Evolutionary conservation across 2,329 filamentous ascomycete species (phyloP), one percentile per base, ranked within the genome.

Genomic region (Metarhizium anisopliae): DNA sequence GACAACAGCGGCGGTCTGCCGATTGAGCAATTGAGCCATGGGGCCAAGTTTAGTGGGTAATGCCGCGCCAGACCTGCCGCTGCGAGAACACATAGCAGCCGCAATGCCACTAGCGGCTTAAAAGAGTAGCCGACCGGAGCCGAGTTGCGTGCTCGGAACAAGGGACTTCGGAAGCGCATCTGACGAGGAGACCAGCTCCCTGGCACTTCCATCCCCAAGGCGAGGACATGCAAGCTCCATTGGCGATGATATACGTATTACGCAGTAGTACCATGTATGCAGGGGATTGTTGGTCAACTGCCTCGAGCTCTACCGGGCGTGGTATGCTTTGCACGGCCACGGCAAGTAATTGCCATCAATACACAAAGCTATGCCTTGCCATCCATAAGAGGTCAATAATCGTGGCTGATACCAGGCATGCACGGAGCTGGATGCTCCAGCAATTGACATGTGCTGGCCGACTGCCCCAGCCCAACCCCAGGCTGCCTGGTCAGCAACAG

Each of bases 91-190:
- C 38, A 16, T 10, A 14, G 38, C 11, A 11, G 38, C 38, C 13
- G 13, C 38, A 40, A 40, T 14, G 14, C 8, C 8, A 51, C 11
- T 36, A 20, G 50, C 50, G 18, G 35, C 36, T 4, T 3, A 7
- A 29, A 43, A 51, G 25, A 42, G n/a, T 40, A 52, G 53, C 58
- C 58, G 58, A 59, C 53, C 55, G 53, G 53, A 55, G 55, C 58
- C 58, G 58, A 59, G 55, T 13, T 32, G 38, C 30, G 4, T 16
- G 25, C 52, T 55, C 58, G 58, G 58, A 50, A 56, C 29, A 54
- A 30, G 47, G 52, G 32, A 35, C 42, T 20, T 18, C n/a, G 18
- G 18, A 7, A 45, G 18, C 6, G n/a, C n/a, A 45, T 18, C 40
- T 13, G 11, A 42, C n/a, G 40, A 11, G 32, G 40, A 16, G 14